Percentiles rank a stretch among this genome's conserved stretches.
These are phyloP conservation scores for Candida multigemmis DNA, from an alignment of 805 yeast species.

Conservation along the genomic window DNA sequence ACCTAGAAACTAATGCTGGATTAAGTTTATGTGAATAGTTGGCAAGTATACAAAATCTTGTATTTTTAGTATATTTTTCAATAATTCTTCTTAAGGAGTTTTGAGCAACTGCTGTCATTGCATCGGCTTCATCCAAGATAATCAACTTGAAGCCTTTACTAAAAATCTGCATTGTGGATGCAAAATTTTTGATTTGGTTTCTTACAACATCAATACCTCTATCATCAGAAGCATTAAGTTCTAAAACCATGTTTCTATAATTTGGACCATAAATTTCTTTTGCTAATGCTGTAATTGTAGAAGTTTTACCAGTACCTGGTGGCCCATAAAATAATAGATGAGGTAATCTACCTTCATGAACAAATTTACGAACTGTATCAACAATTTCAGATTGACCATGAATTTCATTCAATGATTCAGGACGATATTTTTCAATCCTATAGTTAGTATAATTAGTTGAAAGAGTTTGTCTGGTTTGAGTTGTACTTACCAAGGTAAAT, in stretches of 20 bases:
- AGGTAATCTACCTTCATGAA: conserved; percentile 75
- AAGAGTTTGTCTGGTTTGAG: neutral
- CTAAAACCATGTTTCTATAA: conserved; percentile 84
- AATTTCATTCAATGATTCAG: conserved; percentile 73
- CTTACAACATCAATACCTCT: conserved; percentile 98
- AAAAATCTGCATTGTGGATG: conserved; percentile 91
- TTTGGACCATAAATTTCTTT: conserved; percentile 73
- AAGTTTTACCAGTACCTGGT: conserved; percentile 90
- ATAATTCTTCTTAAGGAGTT: conserved; percentile 77
- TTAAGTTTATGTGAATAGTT: conserved; percentile 93
- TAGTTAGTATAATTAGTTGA: conserved; percentile 5
- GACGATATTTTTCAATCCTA: conserved; percentile 94
- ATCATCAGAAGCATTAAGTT: conserved; percentile 93
- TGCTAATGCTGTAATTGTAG: conserved; percentile 78
- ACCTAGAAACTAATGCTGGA: conserved; percentile 90
- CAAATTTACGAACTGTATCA: conserved; percentile 75
- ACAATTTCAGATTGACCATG: conserved; percentile 88
- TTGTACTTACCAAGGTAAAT: conserved; percentile 46
- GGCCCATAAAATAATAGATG: conserved; percentile 92
- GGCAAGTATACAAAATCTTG: conserved; percentile 93
- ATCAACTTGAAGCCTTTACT: conserved; percentile 77
- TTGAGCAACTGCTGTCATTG: conserved; percentile 85
- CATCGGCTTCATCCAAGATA: conserved; percentile 93
- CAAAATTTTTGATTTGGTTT: conserved; percentile 93
- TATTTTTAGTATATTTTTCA: conserved; percentile 87